Base-by-base conservation (phyloP, 2,329 filamentous ascomycete genomes). In the Xylariaceae sp. region DNA sequence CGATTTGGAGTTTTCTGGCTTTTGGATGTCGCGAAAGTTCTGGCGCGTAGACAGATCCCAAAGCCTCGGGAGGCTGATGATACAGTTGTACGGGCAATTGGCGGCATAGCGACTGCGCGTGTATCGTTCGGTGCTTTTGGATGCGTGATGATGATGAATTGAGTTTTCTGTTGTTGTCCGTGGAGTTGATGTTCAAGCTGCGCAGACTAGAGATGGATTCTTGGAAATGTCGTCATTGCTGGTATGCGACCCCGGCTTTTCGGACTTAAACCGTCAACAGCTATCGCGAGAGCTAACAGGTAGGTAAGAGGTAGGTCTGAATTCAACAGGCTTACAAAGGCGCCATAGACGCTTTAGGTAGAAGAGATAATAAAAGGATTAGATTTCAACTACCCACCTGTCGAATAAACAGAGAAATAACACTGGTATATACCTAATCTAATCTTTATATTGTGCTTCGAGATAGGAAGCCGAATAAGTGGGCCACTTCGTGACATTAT, bases 1-100 rank as follows among this genome's bases (percentile, higher is more conserved):
- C 72, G 69, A 55, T 77, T 77, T 48, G 60, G 65, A 14, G 64
- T 68, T 31, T 53, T 51, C 5, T 50, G 46, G 41, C 47, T 54
- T 31, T 47, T 59, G 13, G 68, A 65, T 5, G 62, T 64, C 22
- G 67, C 66, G 50, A 72, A 69, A 12, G 46, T 43, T 44, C 42
- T 47, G 28, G 33, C 40, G 11, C n/a, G 17, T 7, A 31, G 31
- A 28, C 38, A 44, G 36, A 38, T 11, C 16, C 33, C 13, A 22
- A 55, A 31, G 28, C 45, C 28, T 46, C 42, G 55, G n/a, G 54
- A 49, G 31, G 38, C 22, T 34, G 42, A 51, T 16, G 46, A 34
- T 42, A 56, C 42, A 34, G 46, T 40, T 19, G 42, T 50, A 38
- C 54, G 45, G 39, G 16, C 10, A 11, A 45, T 19, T 31, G 42